These are phyloP conservation scores for Martiniozyma asiatica DNA, from an alignment of 1,139 yeast species.

Conservation along the genomic window DNA sequence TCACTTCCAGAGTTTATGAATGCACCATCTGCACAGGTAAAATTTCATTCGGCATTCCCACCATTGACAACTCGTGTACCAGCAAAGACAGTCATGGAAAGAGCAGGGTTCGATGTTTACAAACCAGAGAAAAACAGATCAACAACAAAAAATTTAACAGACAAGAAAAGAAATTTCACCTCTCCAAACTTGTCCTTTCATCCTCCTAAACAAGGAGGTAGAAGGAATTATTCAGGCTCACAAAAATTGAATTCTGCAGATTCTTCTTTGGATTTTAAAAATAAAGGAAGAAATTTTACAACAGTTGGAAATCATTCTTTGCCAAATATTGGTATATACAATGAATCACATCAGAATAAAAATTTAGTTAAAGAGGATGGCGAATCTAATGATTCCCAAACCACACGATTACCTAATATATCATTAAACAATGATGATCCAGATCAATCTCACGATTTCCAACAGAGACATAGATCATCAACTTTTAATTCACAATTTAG, in stretches of 20 bases:
- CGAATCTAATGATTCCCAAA: too few relatives aligned
- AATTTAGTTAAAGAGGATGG: too few relatives aligned
- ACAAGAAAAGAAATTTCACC: constrained; percentile 2
- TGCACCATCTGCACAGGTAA: constrained; percentile 17
- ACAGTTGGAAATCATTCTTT: constrained; percentile 11
- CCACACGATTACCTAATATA: too few relatives aligned
- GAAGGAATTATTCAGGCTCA: background rate
- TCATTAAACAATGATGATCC: too few relatives aligned
- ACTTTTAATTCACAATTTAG: too few relatives aligned
- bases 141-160: too few relatives aligned
- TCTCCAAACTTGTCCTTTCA: too few relatives aligned
- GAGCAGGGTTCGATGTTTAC: constrained; percentile 51
- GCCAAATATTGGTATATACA: too few relatives aligned
- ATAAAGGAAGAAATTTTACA: constrained; percentile 15
- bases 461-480: too few relatives aligned
- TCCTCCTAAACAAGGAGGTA: background rate
- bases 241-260: background rate
- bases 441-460: too few relatives aligned
- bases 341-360: too few relatives aligned
- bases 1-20: constrained; percentile 22
- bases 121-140: constrained; percentile 14
- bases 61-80: constrained; percentile 40
- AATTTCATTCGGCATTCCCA: constrained; percentile 32
- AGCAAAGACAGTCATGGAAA: constrained; percentile 45
- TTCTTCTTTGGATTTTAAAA: constrained; percentile 1